Percentiles rank a stretch among this genome's conserved stretches.
These are phyloP conservation scores for Rhododendron ferrugineum DNA, from an alignment of 148 eudicot species.

Conservation along the genomic window DNA sequence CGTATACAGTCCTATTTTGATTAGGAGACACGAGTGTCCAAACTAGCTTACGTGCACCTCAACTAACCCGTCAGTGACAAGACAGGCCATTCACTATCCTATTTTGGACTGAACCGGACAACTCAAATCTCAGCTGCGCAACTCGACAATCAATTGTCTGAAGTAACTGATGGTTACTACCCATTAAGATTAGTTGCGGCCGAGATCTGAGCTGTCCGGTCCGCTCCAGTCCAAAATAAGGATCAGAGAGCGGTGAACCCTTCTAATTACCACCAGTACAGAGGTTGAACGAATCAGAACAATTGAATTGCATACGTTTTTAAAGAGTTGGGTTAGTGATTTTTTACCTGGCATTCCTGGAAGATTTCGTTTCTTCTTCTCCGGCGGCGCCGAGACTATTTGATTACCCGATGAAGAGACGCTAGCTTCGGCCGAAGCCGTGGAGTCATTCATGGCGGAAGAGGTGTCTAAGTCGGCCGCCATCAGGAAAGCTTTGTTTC, in stretches of 20 bases:
- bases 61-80: not conserved
- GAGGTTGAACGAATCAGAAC: not conserved
- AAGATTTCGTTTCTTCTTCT: slow-evolving; percentile 12
- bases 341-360: slow-evolving; percentile 17
- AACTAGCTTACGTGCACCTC: not conserved
- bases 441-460: slow-evolving; percentile 44
- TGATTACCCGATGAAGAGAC: slow-evolving; percentile 45
- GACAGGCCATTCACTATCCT: not conserved
- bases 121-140: not conserved
- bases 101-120: not conserved
- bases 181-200: not conserved
- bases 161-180: not conserved
- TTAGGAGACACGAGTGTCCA: too few relatives aligned
- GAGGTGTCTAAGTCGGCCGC: slow-evolving; percentile 49
- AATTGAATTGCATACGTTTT: not conserved
- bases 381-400: not conserved
- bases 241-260: not conserved
- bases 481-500: slow-evolving; percentile 22
- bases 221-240: not conserved
- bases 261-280: not conserved
- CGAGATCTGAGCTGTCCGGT: not conserved
- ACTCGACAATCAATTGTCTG: not conserved
- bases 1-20: not conserved
- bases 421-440: slow-evolving; percentile 63
- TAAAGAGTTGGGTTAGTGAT: not conserved